Evolutionary conservation across 768 basidiomycete genomes (phyloP).

Genomic region (Tubosaeta sp.): DNA sequence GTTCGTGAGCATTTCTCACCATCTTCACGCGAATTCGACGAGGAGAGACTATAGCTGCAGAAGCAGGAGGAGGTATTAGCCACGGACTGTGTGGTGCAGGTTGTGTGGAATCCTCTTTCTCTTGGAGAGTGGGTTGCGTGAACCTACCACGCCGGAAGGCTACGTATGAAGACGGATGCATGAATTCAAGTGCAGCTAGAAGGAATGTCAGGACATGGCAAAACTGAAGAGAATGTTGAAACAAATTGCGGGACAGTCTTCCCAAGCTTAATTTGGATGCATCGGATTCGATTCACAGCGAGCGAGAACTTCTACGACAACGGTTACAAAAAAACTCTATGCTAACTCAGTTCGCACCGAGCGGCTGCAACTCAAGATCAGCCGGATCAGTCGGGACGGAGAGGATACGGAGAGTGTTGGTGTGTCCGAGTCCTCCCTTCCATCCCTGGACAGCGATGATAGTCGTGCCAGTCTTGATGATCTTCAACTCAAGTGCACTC

Average conservation of each 20-base stretch:
- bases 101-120: neutral
- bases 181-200: neutral
- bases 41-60: slow-evolving; percentile 48
- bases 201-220: slow-evolving; percentile 1
- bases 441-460: slow-evolving; percentile 98
- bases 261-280: neutral
- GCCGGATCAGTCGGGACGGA: slow-evolving; percentile 78
- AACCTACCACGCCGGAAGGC: neutral
- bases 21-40: slow-evolving; percentile 57
- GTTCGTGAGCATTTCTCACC: slow-evolving; percentile 43
- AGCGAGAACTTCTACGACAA: slow-evolving; percentile 5
- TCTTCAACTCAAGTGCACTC: slow-evolving; percentile 74
- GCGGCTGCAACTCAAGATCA: slow-evolving; percentile 71
- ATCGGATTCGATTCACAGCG: slow-evolving; percentile 5
- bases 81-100: slow-evolving; percentile 32
- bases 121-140: slow-evolving; percentile 15
- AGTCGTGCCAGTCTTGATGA: slow-evolving; percentile 85
- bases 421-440: slow-evolving; percentile 97
- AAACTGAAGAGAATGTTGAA: neutral
- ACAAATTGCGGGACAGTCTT: neutral
- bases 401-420: slow-evolving; percentile 83
- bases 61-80: slow-evolving; percentile 45
- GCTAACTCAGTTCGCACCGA: slow-evolving; percentile 31
- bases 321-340: slow-evolving; percentile 4
- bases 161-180: slow-evolving; percentile 2